Evolutionary conservation across 345 rosid species (phyloP).

Genomic region (Moricandia moricandioides): DNA sequence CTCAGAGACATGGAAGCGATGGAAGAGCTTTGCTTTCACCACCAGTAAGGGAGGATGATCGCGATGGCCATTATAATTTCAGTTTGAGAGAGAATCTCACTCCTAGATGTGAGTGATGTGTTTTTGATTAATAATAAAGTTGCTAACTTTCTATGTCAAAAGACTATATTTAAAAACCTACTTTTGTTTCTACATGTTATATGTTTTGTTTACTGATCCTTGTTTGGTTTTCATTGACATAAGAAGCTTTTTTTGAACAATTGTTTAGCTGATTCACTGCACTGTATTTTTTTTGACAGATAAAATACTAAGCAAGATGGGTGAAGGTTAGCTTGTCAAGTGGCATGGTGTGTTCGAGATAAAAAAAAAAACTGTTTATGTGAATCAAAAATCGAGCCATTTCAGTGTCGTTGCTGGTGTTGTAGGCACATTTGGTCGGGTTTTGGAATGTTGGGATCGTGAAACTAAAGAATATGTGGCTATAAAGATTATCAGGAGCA

Average conservation of each 20-base stretch:
- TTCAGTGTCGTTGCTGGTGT: constrained; percentile 67
- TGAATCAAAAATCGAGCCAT: constrained; percentile 53
- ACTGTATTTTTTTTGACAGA: constrained; percentile 38
- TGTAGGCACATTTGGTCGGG: constrained; percentile 90
- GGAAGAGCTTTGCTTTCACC: constrained; percentile 47
- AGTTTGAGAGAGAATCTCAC: constrained; percentile 71
- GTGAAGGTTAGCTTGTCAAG: constrained; percentile 81
- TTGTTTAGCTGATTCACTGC: not conserved
- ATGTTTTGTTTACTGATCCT: not conserved
- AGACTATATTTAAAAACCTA: not conserved
- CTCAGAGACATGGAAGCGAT: constrained; percentile 35
- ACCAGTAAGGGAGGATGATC: constrained; percentile 62
- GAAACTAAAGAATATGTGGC: constrained; percentile 64
- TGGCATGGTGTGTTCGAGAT: constrained; percentile 54
- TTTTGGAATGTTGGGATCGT: constrained; percentile 87
- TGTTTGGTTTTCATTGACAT: not conserved
- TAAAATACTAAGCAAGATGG: constrained; percentile 76
- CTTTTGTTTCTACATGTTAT: not conserved
- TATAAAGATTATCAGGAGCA: constrained; percentile 60
- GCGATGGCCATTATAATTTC: constrained; percentile 68
- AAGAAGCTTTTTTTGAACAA: not conserved
- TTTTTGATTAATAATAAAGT: not conserved
- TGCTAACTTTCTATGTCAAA: not conserved
- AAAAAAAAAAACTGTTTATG: constrained; percentile 44
- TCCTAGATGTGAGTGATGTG: constrained; percentile 53